These are phyloP conservation scores for Ichthyophthirius multifiliis DNA, from an alignment of 169 alveolate genomes.

Conservation along the genomic window DNA sequence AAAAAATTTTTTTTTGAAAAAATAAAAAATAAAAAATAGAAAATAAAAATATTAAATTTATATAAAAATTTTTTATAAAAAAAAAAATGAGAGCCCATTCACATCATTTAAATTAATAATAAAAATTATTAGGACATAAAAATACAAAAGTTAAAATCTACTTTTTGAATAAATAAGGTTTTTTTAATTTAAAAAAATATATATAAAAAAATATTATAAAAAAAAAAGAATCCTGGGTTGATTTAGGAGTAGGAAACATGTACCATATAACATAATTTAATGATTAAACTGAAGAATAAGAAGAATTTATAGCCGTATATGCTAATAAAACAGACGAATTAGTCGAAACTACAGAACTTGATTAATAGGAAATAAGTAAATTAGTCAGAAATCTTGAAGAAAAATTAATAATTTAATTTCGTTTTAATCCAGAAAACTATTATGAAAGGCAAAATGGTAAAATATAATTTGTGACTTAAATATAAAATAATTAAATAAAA, in stretches of 20 bases:
- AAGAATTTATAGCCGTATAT: neutral
- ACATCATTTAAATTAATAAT: no score
- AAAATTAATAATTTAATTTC: neutral
- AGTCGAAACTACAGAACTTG: neutral
- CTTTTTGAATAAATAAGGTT: no score
- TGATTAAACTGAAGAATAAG: neutral
- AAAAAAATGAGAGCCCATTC: no score
- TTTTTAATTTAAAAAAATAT: no score
- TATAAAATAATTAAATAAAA: neutral
- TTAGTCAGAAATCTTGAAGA: neutral
- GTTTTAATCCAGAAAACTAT: neutral
- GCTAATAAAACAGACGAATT: neutral
- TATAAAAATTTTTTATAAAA: no score
- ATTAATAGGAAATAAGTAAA: neutral
- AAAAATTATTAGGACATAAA: no score
- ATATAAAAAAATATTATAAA: no score
- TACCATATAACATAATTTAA: neutral
- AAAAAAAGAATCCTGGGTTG: neutral
- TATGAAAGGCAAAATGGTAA: constrained; percentile 8
- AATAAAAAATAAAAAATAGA: no score
- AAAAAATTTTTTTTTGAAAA: no score
- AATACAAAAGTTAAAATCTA: no score
- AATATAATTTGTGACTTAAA: neutral
- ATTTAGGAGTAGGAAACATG: neutral
- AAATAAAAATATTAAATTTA: no score